Evolutionary conservation across 2,329 filamentous ascomycete species (phyloP).

Genomic region (Pleurostoma richardsiae): DNA sequence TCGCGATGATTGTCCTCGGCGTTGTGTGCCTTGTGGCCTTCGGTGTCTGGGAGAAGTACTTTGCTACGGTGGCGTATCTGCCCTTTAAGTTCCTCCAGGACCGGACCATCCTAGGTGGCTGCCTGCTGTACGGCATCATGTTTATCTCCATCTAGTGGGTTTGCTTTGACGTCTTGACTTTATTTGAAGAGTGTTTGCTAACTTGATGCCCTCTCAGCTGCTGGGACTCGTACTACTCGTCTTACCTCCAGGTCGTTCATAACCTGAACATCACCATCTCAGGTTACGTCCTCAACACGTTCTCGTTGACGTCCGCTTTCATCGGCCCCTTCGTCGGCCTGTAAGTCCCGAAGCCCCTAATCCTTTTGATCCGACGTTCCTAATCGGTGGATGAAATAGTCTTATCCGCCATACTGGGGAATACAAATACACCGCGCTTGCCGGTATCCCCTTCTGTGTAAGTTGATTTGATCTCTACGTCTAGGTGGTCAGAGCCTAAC

Average conservation of each 20-base stretch:
- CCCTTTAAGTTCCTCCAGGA: conserved; percentile 30
- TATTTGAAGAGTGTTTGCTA: neutral
- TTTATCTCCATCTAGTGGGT: conserved; percentile 21
- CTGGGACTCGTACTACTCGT: conserved; percentile 35
- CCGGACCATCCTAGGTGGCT: conserved; percentile 16
- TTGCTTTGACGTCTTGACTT: neutral
- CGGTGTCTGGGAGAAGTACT: conserved; percentile 38
- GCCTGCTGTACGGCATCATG: conserved; percentile 14
- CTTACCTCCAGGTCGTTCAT: conserved; percentile 32
- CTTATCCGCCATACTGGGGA: conserved; percentile 22
- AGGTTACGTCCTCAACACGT: conserved; percentile 25
- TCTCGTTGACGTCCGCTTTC: conserved; percentile 30
- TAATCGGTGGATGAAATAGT: conserved; percentile 5
- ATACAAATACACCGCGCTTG: conserved; percentile 25
- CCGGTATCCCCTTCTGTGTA: conserved; percentile 23
- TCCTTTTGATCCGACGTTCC: too few species aligned
- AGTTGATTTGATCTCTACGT: neutral
- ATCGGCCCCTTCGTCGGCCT: conserved; percentile 31
- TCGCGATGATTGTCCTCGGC: conserved; percentile 46
- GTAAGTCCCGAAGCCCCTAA: conserved; percentile 12
- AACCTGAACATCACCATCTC: conserved; percentile 18
- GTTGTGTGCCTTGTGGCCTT: conserved; percentile 42
- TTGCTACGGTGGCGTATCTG: conserved; percentile 42
- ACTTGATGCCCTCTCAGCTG: conserved; percentile 10
- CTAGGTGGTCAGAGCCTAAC: too few species aligned